Conservation (phyloP, 2,329 filamentous ascomycete genomes). For the Xylariales sp. region DNA sequence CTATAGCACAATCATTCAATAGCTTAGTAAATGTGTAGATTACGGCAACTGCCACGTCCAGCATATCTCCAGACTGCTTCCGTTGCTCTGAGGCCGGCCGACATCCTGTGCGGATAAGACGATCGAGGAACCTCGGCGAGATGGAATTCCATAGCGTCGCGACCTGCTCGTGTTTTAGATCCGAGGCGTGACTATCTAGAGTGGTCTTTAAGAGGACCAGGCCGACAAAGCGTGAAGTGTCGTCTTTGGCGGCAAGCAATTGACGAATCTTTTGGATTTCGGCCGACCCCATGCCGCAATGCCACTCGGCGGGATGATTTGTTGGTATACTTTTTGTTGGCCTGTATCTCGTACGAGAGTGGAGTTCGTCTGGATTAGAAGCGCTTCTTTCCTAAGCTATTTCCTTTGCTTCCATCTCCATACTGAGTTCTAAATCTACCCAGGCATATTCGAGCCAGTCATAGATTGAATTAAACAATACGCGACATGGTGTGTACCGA, state of each 20-base stretch:
- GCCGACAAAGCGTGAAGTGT: conserved; percentile 76
- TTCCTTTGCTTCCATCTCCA: not conserved
- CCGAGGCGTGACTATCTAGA: conserved; percentile 66
- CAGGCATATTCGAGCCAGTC: not conserved
- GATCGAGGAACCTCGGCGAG: conserved; percentile 72
- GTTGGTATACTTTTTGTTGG: not conserved
- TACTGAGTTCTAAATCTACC: not conserved
- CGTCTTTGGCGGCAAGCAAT: conserved; percentile 69
- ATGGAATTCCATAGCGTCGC: conserved; percentile 68
- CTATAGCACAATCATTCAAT: conserved; percentile 61
- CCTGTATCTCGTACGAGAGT: not conserved
- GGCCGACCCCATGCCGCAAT: conserved; percentile 26
- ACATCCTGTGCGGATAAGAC: conserved; percentile 68
- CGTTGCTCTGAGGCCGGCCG: conserved; percentile 50
- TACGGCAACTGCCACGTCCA: conserved; percentile 71
- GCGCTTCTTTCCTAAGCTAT: not conserved
- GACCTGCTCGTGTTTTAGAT: conserved; percentile 61
- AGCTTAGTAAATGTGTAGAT: conserved; percentile 71
- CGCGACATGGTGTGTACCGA: not conserved
- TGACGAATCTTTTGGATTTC: conserved; percentile 62
- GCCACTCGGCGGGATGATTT: not conserved
- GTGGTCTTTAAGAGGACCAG: conserved; percentile 74
- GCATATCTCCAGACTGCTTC: conserved; percentile 67
- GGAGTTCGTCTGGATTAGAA: not conserved
- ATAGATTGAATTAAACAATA: conserved; percentile 7